A percentile compares a stretch with the other conserved stretches of the same genome.
These are phyloP conservation scores for Porcisia deanei DNA, from an alignment of 208 protist genomes.

Conservation along the genomic window DNA sequence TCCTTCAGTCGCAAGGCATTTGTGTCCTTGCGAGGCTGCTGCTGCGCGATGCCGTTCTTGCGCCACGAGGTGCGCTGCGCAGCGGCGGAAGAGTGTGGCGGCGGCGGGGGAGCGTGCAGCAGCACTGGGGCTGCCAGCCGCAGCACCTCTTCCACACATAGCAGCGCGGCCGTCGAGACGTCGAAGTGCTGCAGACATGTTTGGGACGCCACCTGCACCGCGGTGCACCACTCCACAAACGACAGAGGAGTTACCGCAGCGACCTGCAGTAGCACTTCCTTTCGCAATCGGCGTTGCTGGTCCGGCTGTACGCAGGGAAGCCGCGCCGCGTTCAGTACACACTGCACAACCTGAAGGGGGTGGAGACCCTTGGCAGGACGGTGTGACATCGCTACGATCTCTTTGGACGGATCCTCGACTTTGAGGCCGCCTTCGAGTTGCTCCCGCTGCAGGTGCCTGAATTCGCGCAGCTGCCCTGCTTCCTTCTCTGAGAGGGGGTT, in stretches of 20 bases:
- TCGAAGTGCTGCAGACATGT: slow-evolving; percentile 35
- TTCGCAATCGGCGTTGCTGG: slow-evolving; percentile 67
- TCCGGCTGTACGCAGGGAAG: slow-evolving; percentile 45
- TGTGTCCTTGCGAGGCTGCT: slow-evolving; percentile 37
- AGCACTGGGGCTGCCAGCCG: slow-evolving; percentile 50
- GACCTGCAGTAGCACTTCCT: slow-evolving; percentile 57
- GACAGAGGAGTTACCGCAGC: slow-evolving; percentile 47
- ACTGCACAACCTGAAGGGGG: slow-evolving; percentile 70
- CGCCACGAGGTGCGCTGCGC: slow-evolving; percentile 14
- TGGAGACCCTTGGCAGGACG: slow-evolving; percentile 60
- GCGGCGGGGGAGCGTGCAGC: slow-evolving; percentile 29
- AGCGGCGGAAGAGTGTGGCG: not conserved
- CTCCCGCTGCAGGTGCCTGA: slow-evolving; percentile 41
- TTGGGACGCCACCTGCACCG: slow-evolving; percentile 31
- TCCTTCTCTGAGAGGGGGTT: slow-evolving; percentile 79
- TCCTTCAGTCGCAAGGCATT: slow-evolving; percentile 43
- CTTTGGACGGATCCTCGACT: slow-evolving; percentile 45
- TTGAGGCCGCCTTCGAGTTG: slow-evolving; percentile 66
- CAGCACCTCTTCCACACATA: slow-evolving; percentile 68
- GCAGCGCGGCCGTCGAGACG: slow-evolving; percentile 38
- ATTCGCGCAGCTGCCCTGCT: slow-evolving; percentile 50
- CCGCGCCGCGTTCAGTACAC: slow-evolving; percentile 57
- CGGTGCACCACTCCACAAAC: slow-evolving; percentile 56
- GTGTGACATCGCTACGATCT: slow-evolving; percentile 44
- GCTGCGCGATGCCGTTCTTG: slow-evolving; percentile 11